Conservation (phyloP, 108 stramenopile species). For the Epipyxis sp. region DNA sequence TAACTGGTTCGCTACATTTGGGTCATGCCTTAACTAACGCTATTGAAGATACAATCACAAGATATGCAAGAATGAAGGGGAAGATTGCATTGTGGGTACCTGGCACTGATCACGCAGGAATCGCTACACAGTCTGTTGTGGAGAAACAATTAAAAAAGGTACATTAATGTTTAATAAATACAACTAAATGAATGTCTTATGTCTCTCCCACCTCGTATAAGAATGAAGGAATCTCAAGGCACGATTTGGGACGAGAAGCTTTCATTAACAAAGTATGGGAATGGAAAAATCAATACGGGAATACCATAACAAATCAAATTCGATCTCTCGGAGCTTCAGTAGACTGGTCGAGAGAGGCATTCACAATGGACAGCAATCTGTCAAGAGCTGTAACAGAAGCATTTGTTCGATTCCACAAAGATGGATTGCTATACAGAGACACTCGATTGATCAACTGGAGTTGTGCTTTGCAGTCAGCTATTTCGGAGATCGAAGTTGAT, state of each 20-base stretch:
- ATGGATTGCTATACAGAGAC: constrained; percentile 86
- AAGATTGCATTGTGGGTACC: constrained; percentile 96
- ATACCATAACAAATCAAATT: constrained; percentile 80
- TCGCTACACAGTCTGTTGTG: constrained; percentile 98
- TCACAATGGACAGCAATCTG: constrained; percentile 97
- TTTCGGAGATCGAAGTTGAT: constrained; percentile 94
- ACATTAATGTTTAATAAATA: too few species aligned
- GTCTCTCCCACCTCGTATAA: too few species aligned
- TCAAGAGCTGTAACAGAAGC: constrained; percentile 84
- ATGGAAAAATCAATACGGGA: constrained; percentile 94
- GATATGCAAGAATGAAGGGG: constrained; percentile 98
- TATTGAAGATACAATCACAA: constrained; percentile 90
- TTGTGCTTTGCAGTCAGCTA: constrained; percentile 92
- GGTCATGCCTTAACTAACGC: constrained; percentile 98
- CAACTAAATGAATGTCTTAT: too few species aligned
- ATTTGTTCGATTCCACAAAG: constrained; percentile 86
- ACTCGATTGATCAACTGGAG: constrained; percentile 95
- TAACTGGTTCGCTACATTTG: constrained; percentile 93
- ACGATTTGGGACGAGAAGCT: constrained; percentile 92
- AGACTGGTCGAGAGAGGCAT: constrained; percentile 93
- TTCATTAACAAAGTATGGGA: constrained; percentile 77
- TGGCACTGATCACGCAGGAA: constrained; percentile 98
- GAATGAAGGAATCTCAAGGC: constrained; percentile 73
- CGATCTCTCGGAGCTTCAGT: constrained; percentile 80
- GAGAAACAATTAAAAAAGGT: constrained; percentile 99